These are phyloP conservation scores for Aspergillus asperescens DNA, from an alignment of 495 filamentous ascomycete species.

Conservation along the genomic window DNA sequence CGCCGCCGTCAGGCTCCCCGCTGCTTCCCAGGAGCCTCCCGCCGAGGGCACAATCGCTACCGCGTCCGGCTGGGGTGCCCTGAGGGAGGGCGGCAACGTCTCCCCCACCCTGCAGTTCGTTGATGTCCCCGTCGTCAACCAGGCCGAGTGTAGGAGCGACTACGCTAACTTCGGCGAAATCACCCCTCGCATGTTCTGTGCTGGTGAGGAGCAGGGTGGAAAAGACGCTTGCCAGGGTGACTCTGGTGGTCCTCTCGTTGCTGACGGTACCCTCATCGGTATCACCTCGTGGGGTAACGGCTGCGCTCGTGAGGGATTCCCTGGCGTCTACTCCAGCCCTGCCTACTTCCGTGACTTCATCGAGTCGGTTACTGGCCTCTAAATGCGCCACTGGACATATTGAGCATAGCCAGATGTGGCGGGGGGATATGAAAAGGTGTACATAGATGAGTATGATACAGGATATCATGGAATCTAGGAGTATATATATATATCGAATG, in stretches of 20 bases:
- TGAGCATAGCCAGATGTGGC: too few species aligned
- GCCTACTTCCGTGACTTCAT: conserved; percentile 3
- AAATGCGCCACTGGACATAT: too few species aligned
- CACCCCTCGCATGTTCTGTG: conserved; percentile 9
- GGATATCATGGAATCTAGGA: too few species aligned
- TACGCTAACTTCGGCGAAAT: not conserved
- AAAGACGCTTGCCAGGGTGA: conserved; percentile 11
- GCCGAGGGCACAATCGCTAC: not conserved
- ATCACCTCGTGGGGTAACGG: conserved; percentile 15
- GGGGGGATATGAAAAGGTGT: not conserved
- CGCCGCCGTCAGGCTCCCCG: not conserved
- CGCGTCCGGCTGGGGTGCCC: conserved; percentile 9
- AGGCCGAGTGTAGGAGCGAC: not conserved
- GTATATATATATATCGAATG: not conserved
- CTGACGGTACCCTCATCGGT: conserved; percentile 2
- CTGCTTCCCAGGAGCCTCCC: not conserved
- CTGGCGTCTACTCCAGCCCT: conserved; percentile 6
- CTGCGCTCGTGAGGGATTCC: conserved; percentile 1
- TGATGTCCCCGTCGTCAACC: not conserved
- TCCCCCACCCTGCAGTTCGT: conserved; percentile 1
- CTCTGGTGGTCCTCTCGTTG: conserved; percentile 2
- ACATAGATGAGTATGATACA: not conserved
- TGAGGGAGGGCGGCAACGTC: not conserved
- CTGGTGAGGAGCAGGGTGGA: not conserved
- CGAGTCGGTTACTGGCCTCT: not conserved